Base-by-base conservation (phyloP, 345 rosid species). In the Luvunga scandens region DNA sequence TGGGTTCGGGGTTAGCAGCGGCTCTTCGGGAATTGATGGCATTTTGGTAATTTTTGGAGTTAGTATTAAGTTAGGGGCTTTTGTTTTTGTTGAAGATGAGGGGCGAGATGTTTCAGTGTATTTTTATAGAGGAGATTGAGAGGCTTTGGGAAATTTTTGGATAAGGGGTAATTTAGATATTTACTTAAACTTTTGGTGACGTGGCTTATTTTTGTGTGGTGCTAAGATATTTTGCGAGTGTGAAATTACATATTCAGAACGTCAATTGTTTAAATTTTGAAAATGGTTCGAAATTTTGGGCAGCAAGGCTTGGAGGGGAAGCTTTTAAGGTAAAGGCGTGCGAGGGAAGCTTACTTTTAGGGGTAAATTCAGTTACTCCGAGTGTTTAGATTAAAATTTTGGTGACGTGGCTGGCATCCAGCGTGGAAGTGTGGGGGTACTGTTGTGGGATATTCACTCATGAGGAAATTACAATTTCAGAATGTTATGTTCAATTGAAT, bases 1-100 rank as follows among this genome's bases (percentile, higher is more conserved):
- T 0, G 97, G 91, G 72, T 90, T 94, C 0, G 94, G 80, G 6
- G 91, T 88, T 0, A 94, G 89, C 2, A 96, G 91, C 0, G 98
- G 99, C 87, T 96, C 99, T 77, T 92, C 95, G 4, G 90, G 87
- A 45, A 92, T 82, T 2, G 93, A 85, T 4, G 69, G 75, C 21
- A 21, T 18, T 38, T 63, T 61, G 42, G 69, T 27, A 7, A 18
- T 9, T 21, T 64, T 45, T 5, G 4, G 4, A 0, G 50, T 12
- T 6, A 9, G 9, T 5, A 64, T 3, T 9, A 33, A 14, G 13
- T 22, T 65, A 18, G 21, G 69, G 6, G 45, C 2, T 66, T 34
- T 7, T 34, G 12, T 19, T 66, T 66, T 33, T 0, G 45, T 34
- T 9, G 45, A 31, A 31, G 42, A 30, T 14, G 22, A 8, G 10